phyloP scores from a whole-genome alignment of 495 filamentous ascomycete species.

The Tuber calosporum region DNA sequence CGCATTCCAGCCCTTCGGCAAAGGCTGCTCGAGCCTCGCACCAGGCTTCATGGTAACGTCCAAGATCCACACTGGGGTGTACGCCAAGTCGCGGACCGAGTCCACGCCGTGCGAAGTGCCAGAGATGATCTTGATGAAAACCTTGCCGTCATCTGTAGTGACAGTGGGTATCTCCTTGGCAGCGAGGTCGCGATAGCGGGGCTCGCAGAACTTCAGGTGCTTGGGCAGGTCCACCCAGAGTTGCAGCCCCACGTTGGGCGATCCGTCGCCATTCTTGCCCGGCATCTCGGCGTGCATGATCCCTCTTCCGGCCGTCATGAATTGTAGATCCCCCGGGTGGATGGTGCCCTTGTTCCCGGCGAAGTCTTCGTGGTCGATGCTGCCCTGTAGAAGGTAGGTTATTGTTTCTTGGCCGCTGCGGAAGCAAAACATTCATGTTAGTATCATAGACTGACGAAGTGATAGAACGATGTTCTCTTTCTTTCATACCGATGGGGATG shows the following conservation, averaged over 20 bases:
- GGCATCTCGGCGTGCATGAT: constrained; percentile 99
- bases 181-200: constrained; percentile 77
- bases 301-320: constrained; percentile 91
- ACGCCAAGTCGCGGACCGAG: constrained; percentile 78
- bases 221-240: constrained; percentile 89
- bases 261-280: constrained; percentile 65
- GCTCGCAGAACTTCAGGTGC: constrained; percentile 77
- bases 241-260: constrained; percentile 78
- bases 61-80: constrained; percentile 90
- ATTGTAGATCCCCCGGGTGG: constrained; percentile 77
- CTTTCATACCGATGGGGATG: constrained; percentile 57
- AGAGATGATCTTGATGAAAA: constrained; percentile 79
- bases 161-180: constrained; percentile 69
- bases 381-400: constrained; percentile 78
- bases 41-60: constrained; percentile 79
- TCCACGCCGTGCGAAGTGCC: constrained; percentile 78
- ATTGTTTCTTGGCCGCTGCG: constrained; percentile 67
- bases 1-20: constrained; percentile 81
- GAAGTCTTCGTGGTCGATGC: constrained; percentile 93
- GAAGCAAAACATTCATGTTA: constrained; percentile 11
- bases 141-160: constrained; percentile 61
- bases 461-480: background rate
- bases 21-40: constrained; percentile 60
- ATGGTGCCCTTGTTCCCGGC: constrained; percentile 83
- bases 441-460: background rate